A percentile compares a stretch with the other conserved stretches of the same genome.
phyloP scores from a whole-genome alignment of 208 protist species.

The Novymonas esmeraldas region DNA sequence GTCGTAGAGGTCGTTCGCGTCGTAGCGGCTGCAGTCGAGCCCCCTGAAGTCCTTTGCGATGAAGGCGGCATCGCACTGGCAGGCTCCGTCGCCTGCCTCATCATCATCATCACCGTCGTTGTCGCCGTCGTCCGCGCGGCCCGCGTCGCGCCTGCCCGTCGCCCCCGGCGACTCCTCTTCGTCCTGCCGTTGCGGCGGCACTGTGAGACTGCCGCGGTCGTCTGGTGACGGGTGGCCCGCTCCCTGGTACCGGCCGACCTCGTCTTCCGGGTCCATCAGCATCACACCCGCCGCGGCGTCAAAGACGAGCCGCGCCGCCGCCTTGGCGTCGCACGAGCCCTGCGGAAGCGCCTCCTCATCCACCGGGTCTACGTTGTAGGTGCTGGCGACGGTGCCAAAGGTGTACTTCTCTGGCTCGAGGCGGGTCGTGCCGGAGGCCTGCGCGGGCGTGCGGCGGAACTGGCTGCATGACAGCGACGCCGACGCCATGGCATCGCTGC shows the following conservation, averaged over 20 bases:
- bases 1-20: conserved; percentile 61
- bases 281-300: conserved; percentile 44
- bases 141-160: background rate
- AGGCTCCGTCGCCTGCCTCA: conserved; percentile 39
- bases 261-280: conserved; percentile 59
- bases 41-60: conserved; percentile 59
- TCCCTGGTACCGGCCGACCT: conserved; percentile 52
- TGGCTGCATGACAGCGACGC: conserved; percentile 22
- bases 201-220: conserved; percentile 1
- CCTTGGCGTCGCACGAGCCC: conserved; percentile 48
- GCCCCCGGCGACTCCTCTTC: background rate
- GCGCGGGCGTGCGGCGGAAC: conserved; percentile 11
- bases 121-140: conserved; percentile 2
- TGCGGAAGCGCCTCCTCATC: conserved; percentile 29
- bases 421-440: conserved; percentile 9
- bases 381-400: conserved; percentile 47
- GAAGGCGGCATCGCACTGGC: conserved; percentile 45
- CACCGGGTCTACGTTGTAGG: conserved; percentile 45
- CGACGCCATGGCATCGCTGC: conserved; percentile 2
- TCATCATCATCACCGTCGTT: too few species aligned
- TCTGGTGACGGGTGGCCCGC: conserved; percentile 9
- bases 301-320: conserved; percentile 61
- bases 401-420: conserved; percentile 34
- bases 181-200: background rate
- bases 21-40: conserved; percentile 59